phyloP scores from a whole-genome alignment of 108 stramenopile genomes.

The Skeletonema potamos region DNA sequence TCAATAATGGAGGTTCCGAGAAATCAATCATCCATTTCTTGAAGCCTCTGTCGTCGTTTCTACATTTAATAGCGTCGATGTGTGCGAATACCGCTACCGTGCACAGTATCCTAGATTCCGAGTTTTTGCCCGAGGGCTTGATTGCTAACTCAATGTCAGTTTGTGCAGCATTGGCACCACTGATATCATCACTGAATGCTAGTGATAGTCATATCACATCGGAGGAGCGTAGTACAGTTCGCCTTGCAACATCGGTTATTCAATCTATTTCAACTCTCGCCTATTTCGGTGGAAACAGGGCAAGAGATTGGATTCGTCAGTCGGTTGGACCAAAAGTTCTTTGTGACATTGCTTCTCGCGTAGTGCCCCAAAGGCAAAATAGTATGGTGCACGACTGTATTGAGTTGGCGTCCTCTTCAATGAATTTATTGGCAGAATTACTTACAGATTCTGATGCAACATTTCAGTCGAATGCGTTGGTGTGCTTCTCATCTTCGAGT shows the following conservation, averaged over 20 bases:
- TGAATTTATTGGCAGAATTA: constrained; percentile 29
- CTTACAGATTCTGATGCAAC: constrained; percentile 14
- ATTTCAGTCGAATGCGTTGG: constrained; percentile 12
- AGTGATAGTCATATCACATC: constrained; percentile 7
- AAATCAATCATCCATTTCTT: constrained; percentile 23
- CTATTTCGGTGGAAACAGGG: constrained; percentile 22
- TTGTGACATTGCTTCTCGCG: constrained; percentile 23
- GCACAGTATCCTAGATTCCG: constrained; percentile 19
- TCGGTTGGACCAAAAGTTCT: constrained; percentile 24
- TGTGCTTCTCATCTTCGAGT: constrained; percentile 17
- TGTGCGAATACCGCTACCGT: constrained; percentile 31
- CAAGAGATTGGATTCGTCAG: constrained; percentile 30
- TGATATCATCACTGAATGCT: constrained; percentile 26
- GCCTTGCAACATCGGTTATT: constrained; percentile 15
- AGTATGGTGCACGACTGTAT: constrained; percentile 17
- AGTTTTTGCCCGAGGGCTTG: constrained; percentile 39
- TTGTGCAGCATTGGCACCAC: constrained; percentile 26
- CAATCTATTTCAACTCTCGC: constrained; percentile 37
- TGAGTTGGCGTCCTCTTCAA: constrained; percentile 13
- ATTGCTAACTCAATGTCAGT: constrained; percentile 19
- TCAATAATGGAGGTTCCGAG: constrained; percentile 10
- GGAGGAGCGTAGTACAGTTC: constrained; percentile 23
- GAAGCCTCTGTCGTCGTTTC: constrained; percentile 32
- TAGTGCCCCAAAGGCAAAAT: constrained; percentile 1
- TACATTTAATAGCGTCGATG: constrained; percentile 35